Evolutionary conservation across 352 stramenopile species (phyloP), one percentile per base, ranked within the genome.

Genomic region (Phytophthora boehmeriae): DNA sequence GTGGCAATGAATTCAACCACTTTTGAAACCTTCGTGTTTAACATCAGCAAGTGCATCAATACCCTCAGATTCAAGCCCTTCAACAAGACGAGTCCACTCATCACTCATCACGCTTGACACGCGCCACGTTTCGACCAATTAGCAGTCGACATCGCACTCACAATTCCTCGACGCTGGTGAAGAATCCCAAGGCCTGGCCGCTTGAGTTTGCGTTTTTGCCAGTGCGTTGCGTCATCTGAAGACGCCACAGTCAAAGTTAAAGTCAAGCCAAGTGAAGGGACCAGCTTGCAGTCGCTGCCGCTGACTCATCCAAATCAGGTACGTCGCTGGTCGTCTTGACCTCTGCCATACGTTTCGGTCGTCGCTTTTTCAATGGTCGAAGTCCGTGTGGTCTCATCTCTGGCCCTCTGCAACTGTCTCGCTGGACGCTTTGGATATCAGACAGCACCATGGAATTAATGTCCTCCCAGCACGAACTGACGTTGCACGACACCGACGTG

Each of bases 121-220:
- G 53, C 46, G 61, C 34, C 38, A 19, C 39, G 52, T 60, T 58
- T 64, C 53, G 23, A 49, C 60, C 61, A 68, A 68, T 68, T 47
- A 64, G 44, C 14, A 28, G 27, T 6, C 55, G 17, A 11, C 23
- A 38, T 50, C 48, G 43, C 25, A 16, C 14, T 34, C 41, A 48
- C 44, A 39, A 39, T 39, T n/a, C n/a, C 16, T 44, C 38, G 14
- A 17, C 38, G 13, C 16, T 41, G 34, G 34, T 14, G 38, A 30
- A 30, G 25, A 30, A 3, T 8, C 25, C 6, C 3, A 30, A 30
- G 25, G 6, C 25, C 6, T 30, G 25, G 6, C 3, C 25, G 25
- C 6, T 30, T 30, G 25, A 6, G 25, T 30, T 30, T 30, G 25
- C 25, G n/a, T n/a, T 30, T 30, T 30, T 30, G 25, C 25, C 25